A percentile compares a stretch with the other conserved stretches of the same genome.
Conservation (phyloP, 495 filamentous ascomycete genomes). For the Neurospora sp. region DNA sequence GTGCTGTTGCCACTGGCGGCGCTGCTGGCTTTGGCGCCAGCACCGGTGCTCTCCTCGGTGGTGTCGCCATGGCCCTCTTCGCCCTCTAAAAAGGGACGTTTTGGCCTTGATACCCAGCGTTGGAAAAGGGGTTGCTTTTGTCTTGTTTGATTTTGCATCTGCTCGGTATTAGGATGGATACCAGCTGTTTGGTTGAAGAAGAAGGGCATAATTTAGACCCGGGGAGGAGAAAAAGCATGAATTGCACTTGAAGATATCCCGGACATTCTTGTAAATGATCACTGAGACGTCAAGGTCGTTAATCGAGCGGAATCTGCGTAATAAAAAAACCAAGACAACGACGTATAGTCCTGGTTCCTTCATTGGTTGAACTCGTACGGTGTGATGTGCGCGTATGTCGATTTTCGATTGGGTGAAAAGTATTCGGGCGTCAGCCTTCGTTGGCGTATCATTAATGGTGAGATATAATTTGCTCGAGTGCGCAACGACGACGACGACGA, state of each 20-base stretch:
- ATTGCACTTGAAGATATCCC: not conserved
- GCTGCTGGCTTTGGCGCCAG: conserved; percentile 24
- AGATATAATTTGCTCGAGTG: not conserved
- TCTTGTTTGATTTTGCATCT: not conserved
- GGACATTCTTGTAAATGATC: not conserved
- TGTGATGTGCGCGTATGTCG: not conserved
- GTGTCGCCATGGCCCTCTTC: conserved; percentile 30
- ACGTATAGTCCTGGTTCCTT: not conserved
- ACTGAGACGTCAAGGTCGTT: not conserved
- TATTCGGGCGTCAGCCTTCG: not conserved
- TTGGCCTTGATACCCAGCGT: not conserved
- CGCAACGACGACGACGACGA: not conserved
- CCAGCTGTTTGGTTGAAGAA: not conserved
- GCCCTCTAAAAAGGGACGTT: conserved; percentile 25
- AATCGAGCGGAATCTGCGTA: not conserved
- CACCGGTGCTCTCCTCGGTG: conserved; percentile 28
- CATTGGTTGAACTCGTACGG: not conserved
- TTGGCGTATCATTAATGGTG: not conserved
- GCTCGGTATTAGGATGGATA: not conserved
- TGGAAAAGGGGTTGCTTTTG: not conserved
- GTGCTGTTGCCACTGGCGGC: conserved; percentile 16
- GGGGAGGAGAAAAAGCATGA: not conserved
- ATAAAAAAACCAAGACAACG: not conserved
- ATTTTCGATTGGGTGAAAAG: not conserved
- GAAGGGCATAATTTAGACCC: not conserved